Evolutionary conservation across 805 yeast genomes (phyloP).

Genomic region (Candida quercuum): DNA sequence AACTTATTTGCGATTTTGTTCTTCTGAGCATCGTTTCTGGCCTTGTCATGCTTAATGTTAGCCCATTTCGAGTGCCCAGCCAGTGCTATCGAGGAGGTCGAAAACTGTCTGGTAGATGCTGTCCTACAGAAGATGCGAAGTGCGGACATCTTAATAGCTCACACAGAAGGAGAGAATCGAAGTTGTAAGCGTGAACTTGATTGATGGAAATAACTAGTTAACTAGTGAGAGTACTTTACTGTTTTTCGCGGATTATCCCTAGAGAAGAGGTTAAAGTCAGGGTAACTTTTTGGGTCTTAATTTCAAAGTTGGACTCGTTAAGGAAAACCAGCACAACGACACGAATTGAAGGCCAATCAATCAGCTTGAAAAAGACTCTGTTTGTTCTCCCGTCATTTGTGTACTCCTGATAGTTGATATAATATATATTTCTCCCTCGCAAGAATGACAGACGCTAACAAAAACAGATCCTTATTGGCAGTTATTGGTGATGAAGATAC

Average conservation of each 20-base stretch:
- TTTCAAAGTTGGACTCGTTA: too few relatives aligned
- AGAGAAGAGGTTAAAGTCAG: background rate
- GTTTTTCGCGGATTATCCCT: background rate
- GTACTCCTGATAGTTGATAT: too few relatives aligned
- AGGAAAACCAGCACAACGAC: too few relatives aligned
- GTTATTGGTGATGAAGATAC: constrained; percentile 98
- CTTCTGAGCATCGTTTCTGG: constrained; percentile 80
- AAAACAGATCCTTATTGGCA: constrained; percentile 79
- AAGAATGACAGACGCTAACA: constrained; percentile 33
- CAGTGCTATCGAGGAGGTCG: background rate
- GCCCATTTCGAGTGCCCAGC: constrained; percentile 95
- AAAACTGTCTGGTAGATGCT: background rate
- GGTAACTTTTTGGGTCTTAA: too few relatives aligned
- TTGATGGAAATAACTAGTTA: too few relatives aligned
- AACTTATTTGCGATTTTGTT: constrained; percentile 64
- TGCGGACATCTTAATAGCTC: background rate
- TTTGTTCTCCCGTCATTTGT: too few relatives aligned
- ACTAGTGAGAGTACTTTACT: too few relatives aligned
- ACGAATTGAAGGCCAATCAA: too few relatives aligned
- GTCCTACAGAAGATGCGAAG: background rate
- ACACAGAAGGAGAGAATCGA: background rate
- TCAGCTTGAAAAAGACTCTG: too few relatives aligned
- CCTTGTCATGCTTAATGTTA: constrained; percentile 88
- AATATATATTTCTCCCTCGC: too few relatives aligned
- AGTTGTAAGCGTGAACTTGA: too few relatives aligned